Percentiles rank a stretch among this genome's conserved stretches.
phyloP scores from a whole-genome alignment of 768 basidiomycete genomes.

The Rhizopogon roseolus region DNA sequence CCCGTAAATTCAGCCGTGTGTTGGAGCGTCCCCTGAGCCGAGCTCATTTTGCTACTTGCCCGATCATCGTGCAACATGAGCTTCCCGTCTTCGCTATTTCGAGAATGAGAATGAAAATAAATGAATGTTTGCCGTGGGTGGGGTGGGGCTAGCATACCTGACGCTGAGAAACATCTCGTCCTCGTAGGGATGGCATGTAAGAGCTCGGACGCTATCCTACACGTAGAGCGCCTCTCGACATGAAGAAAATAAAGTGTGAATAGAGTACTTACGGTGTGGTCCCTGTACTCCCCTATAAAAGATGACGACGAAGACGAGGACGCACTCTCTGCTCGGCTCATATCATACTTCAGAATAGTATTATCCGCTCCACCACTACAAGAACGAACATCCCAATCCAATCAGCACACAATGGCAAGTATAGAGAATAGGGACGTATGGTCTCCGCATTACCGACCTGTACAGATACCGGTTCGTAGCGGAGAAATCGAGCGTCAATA shows the following conservation, averaged over 20 bases:
- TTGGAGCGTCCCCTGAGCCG: constrained; percentile 49
- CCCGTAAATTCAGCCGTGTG: constrained; percentile 54
- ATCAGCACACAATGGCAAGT: neutral
- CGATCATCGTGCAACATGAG: constrained; percentile 62
- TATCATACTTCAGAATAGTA: constrained; percentile 49
- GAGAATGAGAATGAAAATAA: neutral
- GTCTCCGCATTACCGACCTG: constrained; percentile 43
- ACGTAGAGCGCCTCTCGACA: neutral
- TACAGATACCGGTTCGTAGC: constrained; percentile 57
- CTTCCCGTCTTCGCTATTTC: constrained; percentile 62
- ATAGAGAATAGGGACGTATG: neutral
- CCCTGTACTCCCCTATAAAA: constrained; percentile 22
- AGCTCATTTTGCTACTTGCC: constrained; percentile 24
- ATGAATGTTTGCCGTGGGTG: neutral
- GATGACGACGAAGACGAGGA: constrained; percentile 2
- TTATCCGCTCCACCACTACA: constrained; percentile 53
- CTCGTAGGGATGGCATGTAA: constrained; percentile 59
- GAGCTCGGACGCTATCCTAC: constrained; percentile 61
- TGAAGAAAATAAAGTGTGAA: neutral
- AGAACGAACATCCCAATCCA: constrained; percentile 1
- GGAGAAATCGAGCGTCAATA: constrained; percentile 70
- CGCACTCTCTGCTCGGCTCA: constrained; percentile 16
- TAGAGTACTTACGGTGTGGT: constrained; percentile 23
- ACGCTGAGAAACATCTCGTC: constrained; percentile 59
- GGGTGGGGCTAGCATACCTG: neutral